Conservation (phyloP, 108 stramenopile genomes). For the Nitzschia sp. region DNA sequence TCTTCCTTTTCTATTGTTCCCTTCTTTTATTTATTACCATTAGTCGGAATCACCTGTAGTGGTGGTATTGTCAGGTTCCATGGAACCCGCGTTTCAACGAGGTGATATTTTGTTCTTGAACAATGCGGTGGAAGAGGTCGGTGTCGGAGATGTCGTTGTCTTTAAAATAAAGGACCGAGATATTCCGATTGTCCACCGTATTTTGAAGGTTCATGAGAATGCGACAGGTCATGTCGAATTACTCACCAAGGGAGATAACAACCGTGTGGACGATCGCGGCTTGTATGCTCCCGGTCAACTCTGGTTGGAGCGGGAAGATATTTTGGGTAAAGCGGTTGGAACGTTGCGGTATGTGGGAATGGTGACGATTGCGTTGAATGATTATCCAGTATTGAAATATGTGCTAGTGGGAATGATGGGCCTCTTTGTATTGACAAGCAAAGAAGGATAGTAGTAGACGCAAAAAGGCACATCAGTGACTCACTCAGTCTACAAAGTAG, state of each 20-base stretch:
- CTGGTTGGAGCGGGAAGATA: constrained; percentile 97
- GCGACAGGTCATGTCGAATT: constrained; percentile 79
- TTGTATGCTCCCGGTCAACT: constrained; percentile 99
- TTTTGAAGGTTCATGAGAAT: constrained; percentile 95
- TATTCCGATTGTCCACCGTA: constrained; percentile 99
- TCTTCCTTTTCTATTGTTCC: background rate
- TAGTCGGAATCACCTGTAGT: constrained; percentile 97
- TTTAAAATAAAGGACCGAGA: constrained; percentile 99
- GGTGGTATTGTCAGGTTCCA: constrained; percentile 96
- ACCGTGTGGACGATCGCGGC: constrained; percentile 98
- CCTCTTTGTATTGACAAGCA: constrained; percentile 97
- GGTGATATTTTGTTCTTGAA: constrained; percentile 99
- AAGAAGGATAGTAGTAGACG: constrained; percentile 77
- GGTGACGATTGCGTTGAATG: constrained; percentile 99
- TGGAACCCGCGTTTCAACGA: constrained; percentile 99
- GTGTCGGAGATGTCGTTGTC: constrained; percentile 98
- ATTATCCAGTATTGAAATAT: constrained; percentile 98
- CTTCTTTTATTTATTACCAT: too few species aligned
- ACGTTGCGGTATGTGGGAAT: constrained; percentile 97
- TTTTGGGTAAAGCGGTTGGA: constrained; percentile 95
- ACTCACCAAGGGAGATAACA: constrained; percentile 99
- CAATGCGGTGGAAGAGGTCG: constrained; percentile 92
- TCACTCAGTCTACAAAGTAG: too few species aligned
- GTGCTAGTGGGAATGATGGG: constrained; percentile 98
- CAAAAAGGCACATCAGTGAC: background rate